Evolutionary conservation across 2,329 filamentous ascomycete species (phyloP), one percentile per base, ranked within the genome.

Genomic region (Fusarium zealandicum): DNA sequence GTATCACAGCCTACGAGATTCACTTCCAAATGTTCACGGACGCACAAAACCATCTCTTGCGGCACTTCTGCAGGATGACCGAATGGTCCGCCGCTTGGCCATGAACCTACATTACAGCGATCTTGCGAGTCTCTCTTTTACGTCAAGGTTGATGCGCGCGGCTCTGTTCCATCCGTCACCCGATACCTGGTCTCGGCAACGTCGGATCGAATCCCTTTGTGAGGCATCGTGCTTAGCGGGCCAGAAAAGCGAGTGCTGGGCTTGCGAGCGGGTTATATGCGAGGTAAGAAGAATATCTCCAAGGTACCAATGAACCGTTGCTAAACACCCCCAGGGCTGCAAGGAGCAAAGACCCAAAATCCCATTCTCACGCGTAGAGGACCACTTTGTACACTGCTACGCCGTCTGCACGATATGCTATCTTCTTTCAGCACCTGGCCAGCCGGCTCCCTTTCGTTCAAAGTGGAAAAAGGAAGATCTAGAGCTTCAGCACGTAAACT

Each of bases 381-480:
- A 50, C 1, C 56, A 59, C 27, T 49, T 59, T 13, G 7, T 18
- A 2, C n/a, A 58, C n/a, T 59, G 56, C 5, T 58, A 59, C 10
- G 54, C 54, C 0, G 56, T 59, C 1, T 59, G 56, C 6, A 58
- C 43, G 25, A 11, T 13, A 2, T 59, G 56, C 1, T 59, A 59
- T 0, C 11, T 59, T 0, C 12, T 54, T 2, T 33, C 44, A 0
- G 54, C 48, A 4, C 39, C 44, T 0, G 54, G 54, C 2, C 41
- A 41, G 1, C 39, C 27, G 0, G 56, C 43, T 0, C 56, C 56
- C 0, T 59, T 58, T 18, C 28, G 39, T 13, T 54, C 56, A 9
- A 58, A 59, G 2, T 49, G 54, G 44, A 49, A 59, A 6, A 58
- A 42, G 43, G 18, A 58, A 9, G 56, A 59, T 8, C 40, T 59